Percentiles rank a stretch among this genome's conserved stretches.
These are phyloP conservation scores for Xylaria bambusicola DNA, from an alignment of 495 filamentous ascomycete genomes.

Conservation along the genomic window DNA sequence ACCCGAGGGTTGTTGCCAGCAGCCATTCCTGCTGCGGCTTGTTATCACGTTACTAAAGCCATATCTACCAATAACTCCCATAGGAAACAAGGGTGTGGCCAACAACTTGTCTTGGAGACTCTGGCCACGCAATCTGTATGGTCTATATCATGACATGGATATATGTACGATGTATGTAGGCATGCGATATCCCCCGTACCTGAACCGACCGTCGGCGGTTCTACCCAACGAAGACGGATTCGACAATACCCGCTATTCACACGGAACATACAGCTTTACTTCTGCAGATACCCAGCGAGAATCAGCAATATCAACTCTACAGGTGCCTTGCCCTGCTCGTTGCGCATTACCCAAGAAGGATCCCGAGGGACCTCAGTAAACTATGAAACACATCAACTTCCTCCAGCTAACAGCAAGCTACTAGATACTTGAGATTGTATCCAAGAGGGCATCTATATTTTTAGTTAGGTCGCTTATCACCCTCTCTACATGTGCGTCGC, in stretches of 20 bases:
- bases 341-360: conserved; percentile 24
- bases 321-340: conserved; percentile 21
- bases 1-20: conserved; percentile 5
- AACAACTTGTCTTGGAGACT: conserved; percentile 9
- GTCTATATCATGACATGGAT: neutral
- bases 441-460: neutral
- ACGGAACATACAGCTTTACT: conserved; percentile 13
- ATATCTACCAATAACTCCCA: neutral
- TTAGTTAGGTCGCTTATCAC: no score
- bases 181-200: conserved; percentile 21
- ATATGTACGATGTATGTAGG: neutral
- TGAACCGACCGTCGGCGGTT: conserved; percentile 15
- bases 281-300: conserved; percentile 33
- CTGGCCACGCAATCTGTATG: neutral
- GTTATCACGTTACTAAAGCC: conserved; percentile 1
- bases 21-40: neutral
- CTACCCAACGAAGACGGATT: conserved; percentile 10
- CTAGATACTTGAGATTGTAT: no score
- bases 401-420: no score
- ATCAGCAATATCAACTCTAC: conserved; percentile 26
- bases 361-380: conserved; percentile 5
- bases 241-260: conserved; percentile 1
- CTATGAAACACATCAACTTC: conserved; percentile 6
- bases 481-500: no score
- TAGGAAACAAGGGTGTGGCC: conserved; percentile 12